Percentiles rank a stretch among this genome's conserved stretches.
These are phyloP conservation scores for Talaromyces verruculosus DNA, from an alignment of 2,329 filamentous ascomycete species.

Conservation along the genomic window DNA sequence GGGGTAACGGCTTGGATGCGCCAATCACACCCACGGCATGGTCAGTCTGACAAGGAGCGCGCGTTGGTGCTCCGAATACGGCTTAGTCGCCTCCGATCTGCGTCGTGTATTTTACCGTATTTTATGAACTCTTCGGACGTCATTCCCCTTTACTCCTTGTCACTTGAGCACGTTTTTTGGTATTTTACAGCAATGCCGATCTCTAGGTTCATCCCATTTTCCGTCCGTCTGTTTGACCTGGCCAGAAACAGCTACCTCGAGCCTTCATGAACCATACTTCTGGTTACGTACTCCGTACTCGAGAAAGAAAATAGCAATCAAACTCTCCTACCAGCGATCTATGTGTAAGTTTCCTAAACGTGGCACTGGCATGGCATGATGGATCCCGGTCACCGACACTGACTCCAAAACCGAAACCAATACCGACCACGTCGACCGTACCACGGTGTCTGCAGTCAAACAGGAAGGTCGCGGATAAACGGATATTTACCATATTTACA, in stretches of 20 bases:
- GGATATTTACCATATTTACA: background rate
- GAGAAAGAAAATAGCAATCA: background rate
- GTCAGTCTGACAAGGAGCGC: background rate
- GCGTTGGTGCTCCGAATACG: background rate
- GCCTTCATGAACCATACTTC: background rate
- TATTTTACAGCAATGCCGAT: background rate
- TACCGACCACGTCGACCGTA: background rate
- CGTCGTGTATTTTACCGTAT: background rate
- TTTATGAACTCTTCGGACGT: background rate
- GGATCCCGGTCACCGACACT: background rate
- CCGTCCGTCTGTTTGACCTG: background rate
- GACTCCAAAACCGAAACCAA: background rate
- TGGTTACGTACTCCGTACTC: background rate
- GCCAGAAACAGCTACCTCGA: background rate
- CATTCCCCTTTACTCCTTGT: background rate
- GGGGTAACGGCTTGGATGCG: background rate
- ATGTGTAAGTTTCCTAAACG: background rate
- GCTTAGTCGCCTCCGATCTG: slow-evolving; percentile 3
- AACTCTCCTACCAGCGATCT: background rate
- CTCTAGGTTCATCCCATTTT: slow-evolving; percentile 1
- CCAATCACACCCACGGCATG: background rate
- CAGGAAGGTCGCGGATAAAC: slow-evolving; percentile 2
- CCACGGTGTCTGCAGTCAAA: background rate
- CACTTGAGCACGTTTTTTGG: background rate
- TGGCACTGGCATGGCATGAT: slow-evolving; percentile 4